phyloP scores from a whole-genome alignment of 2,329 filamentous ascomycete genomes.

The Rhexocercosporidium sp. region DNA sequence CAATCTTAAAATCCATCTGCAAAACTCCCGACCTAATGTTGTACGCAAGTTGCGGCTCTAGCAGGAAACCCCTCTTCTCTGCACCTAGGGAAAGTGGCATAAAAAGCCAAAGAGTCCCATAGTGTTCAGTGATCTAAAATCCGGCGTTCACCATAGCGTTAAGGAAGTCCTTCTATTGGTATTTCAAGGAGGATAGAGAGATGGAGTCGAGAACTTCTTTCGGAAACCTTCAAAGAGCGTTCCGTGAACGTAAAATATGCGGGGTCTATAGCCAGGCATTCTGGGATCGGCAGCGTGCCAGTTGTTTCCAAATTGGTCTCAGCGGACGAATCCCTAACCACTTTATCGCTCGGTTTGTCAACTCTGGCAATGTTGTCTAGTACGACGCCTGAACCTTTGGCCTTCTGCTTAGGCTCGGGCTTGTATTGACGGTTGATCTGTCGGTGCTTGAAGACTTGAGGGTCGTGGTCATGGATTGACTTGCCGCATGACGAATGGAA shows the following conservation, averaged over 20 bases:
- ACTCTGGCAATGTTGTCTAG: neutral
- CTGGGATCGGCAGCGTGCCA: neutral
- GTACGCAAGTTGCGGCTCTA: neutral
- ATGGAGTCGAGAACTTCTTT: neutral
- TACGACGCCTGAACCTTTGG: neutral
- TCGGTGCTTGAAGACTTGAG: neutral
- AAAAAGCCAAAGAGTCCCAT: slow-evolving; percentile 5
- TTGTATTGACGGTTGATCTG: neutral
- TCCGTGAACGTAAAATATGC: neutral
- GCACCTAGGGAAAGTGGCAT: neutral
- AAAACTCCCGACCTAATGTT: neutral
- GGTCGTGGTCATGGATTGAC: neutral
- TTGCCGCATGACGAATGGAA: neutral
- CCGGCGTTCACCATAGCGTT: neutral
- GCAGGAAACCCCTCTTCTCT: neutral
- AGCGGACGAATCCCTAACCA: neutral
- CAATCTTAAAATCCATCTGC: neutral
- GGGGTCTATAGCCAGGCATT: neutral
- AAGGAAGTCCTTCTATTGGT: neutral
- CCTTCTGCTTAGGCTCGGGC: neutral
- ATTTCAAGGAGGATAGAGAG: neutral
- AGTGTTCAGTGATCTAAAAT: neutral
- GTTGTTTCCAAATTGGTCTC: neutral
- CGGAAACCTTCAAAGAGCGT: neutral
- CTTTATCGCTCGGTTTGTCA: neutral